Evolutionary conservation across 2,329 filamentous ascomycete species (phyloP).

Genomic region (Talaromyces rugulosus): DNA sequence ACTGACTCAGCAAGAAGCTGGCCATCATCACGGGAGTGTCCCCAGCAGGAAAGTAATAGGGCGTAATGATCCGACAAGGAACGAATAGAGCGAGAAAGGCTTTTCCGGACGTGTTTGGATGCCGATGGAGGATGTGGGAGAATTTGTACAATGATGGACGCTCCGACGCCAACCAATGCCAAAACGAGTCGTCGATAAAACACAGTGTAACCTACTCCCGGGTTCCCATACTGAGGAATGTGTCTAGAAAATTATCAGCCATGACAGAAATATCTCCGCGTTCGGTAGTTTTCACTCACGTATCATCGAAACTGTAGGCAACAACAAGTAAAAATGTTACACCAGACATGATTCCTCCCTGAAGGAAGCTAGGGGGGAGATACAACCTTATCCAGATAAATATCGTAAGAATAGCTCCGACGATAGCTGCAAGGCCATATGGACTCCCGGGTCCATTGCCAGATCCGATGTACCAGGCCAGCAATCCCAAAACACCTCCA

Average conservation of each 20-base stretch:
- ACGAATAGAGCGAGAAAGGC: slow-evolving; percentile 42
- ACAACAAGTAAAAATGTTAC: slow-evolving; percentile 44
- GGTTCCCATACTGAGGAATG: slow-evolving; percentile 42
- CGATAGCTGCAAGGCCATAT: slow-evolving; percentile 46
- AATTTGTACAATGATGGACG: slow-evolving; percentile 43
- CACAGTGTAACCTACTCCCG: slow-evolving; percentile 44
- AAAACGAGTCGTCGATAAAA: slow-evolving; percentile 46
- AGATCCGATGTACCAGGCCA: slow-evolving; percentile 51
- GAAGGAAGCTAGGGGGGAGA: slow-evolving; percentile 24
- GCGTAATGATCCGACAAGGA: slow-evolving; percentile 49
- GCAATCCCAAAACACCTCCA: slow-evolving; percentile 45
- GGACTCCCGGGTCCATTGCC: slow-evolving; percentile 47
- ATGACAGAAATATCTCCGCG: neutral
- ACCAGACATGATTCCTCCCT: slow-evolving; percentile 36
- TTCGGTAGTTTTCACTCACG: slow-evolving; percentile 17
- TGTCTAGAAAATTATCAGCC: slow-evolving; percentile 24
- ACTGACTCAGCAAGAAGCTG: slow-evolving; percentile 15
- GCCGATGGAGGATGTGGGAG: slow-evolving; percentile 47
- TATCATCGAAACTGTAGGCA: slow-evolving; percentile 46
- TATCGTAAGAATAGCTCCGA: slow-evolving; percentile 27
- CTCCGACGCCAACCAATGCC: slow-evolving; percentile 44
- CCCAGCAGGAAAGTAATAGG: slow-evolving; percentile 45
- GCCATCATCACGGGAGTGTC: slow-evolving; percentile 20
- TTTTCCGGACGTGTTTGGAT: slow-evolving; percentile 41
- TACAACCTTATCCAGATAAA: slow-evolving; percentile 36